Evolutionary conservation across 768 basidiomycete genomes (phyloP).

Genomic region (Calvatia gigantea): DNA sequence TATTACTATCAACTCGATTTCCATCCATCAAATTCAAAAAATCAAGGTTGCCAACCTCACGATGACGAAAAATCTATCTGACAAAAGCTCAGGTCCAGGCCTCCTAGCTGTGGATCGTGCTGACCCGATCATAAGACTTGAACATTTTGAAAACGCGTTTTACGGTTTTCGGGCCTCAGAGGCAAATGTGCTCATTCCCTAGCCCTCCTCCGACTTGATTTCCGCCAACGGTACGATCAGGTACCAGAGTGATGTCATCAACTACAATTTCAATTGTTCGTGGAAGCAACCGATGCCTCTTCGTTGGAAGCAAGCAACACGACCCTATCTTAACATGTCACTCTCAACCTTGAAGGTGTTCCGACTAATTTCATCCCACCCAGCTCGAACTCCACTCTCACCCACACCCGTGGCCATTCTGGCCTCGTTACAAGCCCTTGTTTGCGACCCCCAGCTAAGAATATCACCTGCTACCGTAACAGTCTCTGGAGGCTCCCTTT

Average conservation of each 20-base stretch:
- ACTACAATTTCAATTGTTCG: neutral
- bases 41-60: slow-evolving; percentile 7
- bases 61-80: neutral
- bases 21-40: neutral
- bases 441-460: neutral
- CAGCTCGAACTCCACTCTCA: neutral
- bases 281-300: neutral
- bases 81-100: neutral
- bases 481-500: neutral
- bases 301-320: slow-evolving; percentile 9
- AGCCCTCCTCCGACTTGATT: neutral
- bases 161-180: neutral
- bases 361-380: neutral
- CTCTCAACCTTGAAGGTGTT: neutral
- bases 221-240: neutral
- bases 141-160: neutral
- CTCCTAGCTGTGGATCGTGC: neutral
- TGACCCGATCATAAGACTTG: neutral
- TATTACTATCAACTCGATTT: neutral
- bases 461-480: neutral
- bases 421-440: neutral
- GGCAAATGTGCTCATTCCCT: neutral
- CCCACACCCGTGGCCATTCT: neutral
- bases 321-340: neutral
- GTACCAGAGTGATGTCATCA: slow-evolving; percentile 2